phyloP scores from a whole-genome alignment of 176 grass and related monocot species.

The Zea luxurians region DNA sequence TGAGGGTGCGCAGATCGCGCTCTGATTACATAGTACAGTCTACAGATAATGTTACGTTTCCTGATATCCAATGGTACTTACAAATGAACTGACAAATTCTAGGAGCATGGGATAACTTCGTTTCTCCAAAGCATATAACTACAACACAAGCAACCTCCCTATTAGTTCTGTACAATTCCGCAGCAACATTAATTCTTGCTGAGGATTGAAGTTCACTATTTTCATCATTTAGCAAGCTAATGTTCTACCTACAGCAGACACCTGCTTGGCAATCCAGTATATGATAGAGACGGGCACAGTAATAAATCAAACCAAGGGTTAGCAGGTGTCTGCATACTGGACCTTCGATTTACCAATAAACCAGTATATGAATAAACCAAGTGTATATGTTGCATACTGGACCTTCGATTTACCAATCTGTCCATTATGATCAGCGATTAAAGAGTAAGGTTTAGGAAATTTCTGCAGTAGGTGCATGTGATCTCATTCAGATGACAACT shows the following conservation, averaged over 20 bases:
- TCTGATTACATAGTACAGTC: background rate
- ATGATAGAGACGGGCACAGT: too few species aligned
- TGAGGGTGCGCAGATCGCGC: too few species aligned
- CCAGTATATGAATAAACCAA: too few species aligned
- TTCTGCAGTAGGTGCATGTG: background rate
- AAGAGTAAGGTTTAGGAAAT: background rate
- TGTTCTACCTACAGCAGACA: too few species aligned
- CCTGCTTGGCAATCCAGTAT: too few species aligned
- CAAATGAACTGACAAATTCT: slow-evolving; percentile 10
- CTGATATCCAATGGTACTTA: background rate
- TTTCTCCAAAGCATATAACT: slow-evolving; percentile 5
- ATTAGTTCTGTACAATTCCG: background rate
- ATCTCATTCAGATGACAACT: slow-evolving; percentile 18
- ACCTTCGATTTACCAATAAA: too few species aligned
- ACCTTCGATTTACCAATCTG: too few species aligned
- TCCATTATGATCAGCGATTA: background rate
- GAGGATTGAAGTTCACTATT: too few species aligned
- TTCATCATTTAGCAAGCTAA: too few species aligned
- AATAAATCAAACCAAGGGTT: too few species aligned
- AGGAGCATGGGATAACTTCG: background rate
- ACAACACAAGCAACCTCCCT: slow-evolving; percentile 1
- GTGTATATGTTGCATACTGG: too few species aligned
- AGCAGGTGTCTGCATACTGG: too few species aligned
- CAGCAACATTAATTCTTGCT: background rate
- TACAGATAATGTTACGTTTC: background rate